phyloP scores from a whole-genome alignment of 2,329 filamentous ascomycete species.

The Fonsecaea erecta region DNA sequence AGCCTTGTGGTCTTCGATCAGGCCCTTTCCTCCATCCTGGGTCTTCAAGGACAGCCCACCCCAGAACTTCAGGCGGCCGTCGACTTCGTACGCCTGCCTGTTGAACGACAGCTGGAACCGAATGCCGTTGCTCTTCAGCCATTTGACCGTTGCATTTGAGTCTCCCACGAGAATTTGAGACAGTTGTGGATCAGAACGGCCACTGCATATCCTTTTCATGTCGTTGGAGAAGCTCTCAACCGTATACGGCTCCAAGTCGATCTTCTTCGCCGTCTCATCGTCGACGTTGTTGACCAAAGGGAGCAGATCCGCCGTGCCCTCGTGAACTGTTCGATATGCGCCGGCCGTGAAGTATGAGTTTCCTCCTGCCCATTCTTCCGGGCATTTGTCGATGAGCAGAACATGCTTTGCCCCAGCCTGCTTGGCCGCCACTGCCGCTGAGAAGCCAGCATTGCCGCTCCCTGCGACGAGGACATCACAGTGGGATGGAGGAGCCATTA shows the following conservation, averaged over 20 bases:
- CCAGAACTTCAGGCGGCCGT: slow-evolving; percentile 68
- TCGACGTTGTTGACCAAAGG: slow-evolving; percentile 66
- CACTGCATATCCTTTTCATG: slow-evolving; percentile 61
- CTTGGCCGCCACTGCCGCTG: slow-evolving; percentile 62
- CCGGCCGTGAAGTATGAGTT: slow-evolving; percentile 70
- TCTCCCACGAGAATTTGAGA: slow-evolving; percentile 57
- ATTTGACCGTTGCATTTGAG: slow-evolving; percentile 58
- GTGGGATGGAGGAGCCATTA: slow-evolving; percentile 8
- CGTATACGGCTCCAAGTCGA: slow-evolving; percentile 65
- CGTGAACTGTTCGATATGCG: slow-evolving; percentile 63
- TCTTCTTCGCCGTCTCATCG: slow-evolving; percentile 46
- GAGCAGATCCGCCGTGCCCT: slow-evolving; percentile 61
- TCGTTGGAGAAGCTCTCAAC: slow-evolving; percentile 60
- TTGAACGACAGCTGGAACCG: slow-evolving; percentile 67
- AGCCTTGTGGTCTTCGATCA: slow-evolving; percentile 55
- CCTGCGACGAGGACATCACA: slow-evolving; percentile 60
- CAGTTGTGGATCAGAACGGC: slow-evolving; percentile 58
- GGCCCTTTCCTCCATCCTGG: slow-evolving; percentile 63
- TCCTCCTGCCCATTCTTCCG: slow-evolving; percentile 63
- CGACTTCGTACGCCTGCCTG: slow-evolving; percentile 68
- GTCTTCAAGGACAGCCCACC: slow-evolving; percentile 67
- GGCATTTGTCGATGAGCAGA: slow-evolving; percentile 63
- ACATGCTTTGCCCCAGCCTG: slow-evolving; percentile 46
- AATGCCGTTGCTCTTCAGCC: slow-evolving; percentile 61
- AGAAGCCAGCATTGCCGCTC: slow-evolving; percentile 68